A percentile compares a stretch with the other conserved stretches of the same genome.
Evolutionary conservation across 2,329 filamentous ascomycete genomes (phyloP).

Genomic region (Penicillium sp.): DNA sequence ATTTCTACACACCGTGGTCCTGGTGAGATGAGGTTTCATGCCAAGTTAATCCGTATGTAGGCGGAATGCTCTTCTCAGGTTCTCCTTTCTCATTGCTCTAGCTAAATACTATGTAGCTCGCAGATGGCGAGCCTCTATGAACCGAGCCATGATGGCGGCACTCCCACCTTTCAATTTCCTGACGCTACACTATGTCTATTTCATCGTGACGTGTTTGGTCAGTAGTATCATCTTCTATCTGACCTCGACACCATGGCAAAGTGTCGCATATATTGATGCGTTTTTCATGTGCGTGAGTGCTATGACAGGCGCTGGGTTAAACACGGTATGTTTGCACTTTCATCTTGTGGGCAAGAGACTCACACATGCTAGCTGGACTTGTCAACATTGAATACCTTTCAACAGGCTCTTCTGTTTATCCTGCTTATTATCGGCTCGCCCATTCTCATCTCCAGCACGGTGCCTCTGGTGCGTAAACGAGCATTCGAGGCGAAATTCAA

Average conservation of each 20-base stretch:
- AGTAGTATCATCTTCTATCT: constrained; percentile 56
- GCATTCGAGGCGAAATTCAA: constrained; percentile 59
- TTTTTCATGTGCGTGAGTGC: constrained; percentile 62
- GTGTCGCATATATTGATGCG: constrained; percentile 57
- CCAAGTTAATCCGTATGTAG: constrained; percentile 9
- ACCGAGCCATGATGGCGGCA: constrained; percentile 22
- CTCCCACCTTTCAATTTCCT: constrained; percentile 52
- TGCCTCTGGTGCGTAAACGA: constrained; percentile 55
- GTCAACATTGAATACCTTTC: constrained; percentile 59
- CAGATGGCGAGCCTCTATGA: constrained; percentile 17
- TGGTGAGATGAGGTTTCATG: constrained; percentile 3
- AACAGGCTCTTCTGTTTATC: constrained; percentile 60
- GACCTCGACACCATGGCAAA: constrained; percentile 47
- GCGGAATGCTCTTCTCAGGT: background rate
- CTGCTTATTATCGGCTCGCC: constrained; percentile 61
- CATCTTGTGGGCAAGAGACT: background rate
- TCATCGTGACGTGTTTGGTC: constrained; percentile 52
- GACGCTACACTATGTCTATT: constrained; percentile 62
- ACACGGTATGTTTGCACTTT: constrained; percentile 44
- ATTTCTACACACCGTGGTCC: background rate
- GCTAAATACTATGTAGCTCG: too few relatives aligned
- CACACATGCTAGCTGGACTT: constrained; percentile 38
- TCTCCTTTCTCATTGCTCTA: constrained; percentile 1
- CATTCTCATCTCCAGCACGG: constrained; percentile 61
- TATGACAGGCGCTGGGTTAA: constrained; percentile 62